Conservation (phyloP, 169 alveolate genomes). For the Perkinsus marinus region DNA sequence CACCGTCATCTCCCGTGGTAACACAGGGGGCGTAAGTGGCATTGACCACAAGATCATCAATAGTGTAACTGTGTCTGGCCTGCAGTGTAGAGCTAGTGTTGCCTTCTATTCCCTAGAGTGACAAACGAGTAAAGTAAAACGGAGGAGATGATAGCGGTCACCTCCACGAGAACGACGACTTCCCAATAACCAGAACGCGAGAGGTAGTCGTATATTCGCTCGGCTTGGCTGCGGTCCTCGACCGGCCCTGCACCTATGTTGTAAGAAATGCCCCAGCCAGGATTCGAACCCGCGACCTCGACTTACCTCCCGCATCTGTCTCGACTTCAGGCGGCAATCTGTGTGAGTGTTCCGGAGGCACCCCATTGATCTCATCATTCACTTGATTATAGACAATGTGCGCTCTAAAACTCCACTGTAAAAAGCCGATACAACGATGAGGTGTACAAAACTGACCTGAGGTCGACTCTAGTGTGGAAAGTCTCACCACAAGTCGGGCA, state of each 20-base stretch:
- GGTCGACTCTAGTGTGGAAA: background rate
- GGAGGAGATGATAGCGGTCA: background rate
- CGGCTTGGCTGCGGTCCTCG: background rate
- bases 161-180: background rate
- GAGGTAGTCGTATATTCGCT: background rate
- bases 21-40: background rate
- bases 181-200: background rate
- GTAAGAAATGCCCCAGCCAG: background rate
- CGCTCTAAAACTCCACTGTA: background rate
- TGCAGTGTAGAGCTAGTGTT: background rate
- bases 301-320: background rate
- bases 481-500: background rate
- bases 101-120: background rate
- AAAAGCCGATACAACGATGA: no score
- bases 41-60: background rate
- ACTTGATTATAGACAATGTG: background rate
- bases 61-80: background rate
- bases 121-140: background rate
- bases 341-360: background rate
- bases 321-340: background rate
- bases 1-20: background rate
- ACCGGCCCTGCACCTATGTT: background rate
- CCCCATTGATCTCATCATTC: background rate
- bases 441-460: background rate
- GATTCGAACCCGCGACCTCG: background rate